These are phyloP conservation scores for Malus hybrid DNA, from an alignment of 331 rosid species.

Conservation along the genomic window DNA sequence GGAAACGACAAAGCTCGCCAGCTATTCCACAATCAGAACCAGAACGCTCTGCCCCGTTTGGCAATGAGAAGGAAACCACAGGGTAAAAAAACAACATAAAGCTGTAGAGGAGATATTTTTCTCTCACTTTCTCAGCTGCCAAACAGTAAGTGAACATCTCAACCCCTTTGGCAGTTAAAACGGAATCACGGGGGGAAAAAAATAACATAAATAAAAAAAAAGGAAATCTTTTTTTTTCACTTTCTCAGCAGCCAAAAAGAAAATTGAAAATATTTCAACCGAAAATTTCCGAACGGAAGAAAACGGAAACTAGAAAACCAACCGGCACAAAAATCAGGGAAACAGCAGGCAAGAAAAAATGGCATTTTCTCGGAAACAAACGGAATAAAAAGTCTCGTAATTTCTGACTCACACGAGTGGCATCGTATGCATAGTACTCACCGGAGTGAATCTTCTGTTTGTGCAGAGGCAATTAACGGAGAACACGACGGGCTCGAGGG, in stretches of 20 bases:
- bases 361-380: too few species aligned
- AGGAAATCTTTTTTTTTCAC: neutral
- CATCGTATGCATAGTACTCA: neutral
- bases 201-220: neutral
- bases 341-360: neutral
- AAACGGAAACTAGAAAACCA: neutral
- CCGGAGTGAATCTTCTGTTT: slow-evolving; percentile 5
- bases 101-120: neutral
- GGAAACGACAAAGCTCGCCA: slow-evolving; percentile 37
- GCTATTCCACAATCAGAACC: slow-evolving; percentile 16
- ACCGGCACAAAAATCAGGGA: neutral
- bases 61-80: neutral
- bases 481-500: slow-evolving; percentile 12
- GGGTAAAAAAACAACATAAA: neutral
- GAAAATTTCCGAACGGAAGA: slow-evolving; percentile 6
- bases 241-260: neutral
- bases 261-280: neutral
- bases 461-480: slow-evolving; percentile 12
- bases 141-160: neutral
- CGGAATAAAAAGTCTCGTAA: neutral
- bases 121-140: slow-evolving; percentile 5
- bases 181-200: neutral
- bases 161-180: neutral
- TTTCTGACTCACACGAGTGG: neutral
- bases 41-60: slow-evolving; percentile 8